Evolutionary conservation across 2,329 filamentous ascomycete genomes (phyloP), one percentile per base, ranked within the genome.

Genomic region (Trichoderma asperellum): DNA sequence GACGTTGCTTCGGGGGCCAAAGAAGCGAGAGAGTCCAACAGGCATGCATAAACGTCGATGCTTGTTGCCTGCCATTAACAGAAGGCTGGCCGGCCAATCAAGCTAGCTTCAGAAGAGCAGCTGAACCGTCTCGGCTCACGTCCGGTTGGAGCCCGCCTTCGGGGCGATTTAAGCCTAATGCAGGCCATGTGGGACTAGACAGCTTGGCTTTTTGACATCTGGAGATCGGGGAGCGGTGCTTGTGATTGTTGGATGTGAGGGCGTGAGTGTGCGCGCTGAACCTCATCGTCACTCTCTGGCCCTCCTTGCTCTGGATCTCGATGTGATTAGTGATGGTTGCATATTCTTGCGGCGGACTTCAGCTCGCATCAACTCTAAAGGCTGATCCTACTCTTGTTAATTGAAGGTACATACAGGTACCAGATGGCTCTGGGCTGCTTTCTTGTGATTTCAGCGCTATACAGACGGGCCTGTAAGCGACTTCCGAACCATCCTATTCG

Each of bases 61-160:
- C 40, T 24, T 60, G 58, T 18, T 32, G 58, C 58, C 58, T 61
- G 58, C 58, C 58, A 29, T 49, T 61, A 21, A 49, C 18, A 61
- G 56, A 35, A 10, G 3, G 7, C 2, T 34, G 56, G 56, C 56
- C 56, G 34, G 32, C 32, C 7, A 32, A 59, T 27, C 34, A 16
- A 59, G 58, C 58, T 61, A 61, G 58, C 58, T 47, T 61, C 18
- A 61, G 58, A 61, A 61, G 58, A 61, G 40, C 47, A 61, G 58
- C 58, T 61, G 58, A 47, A 21, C 34, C 58, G 58, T 29, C 58
- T 24, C 40, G 27, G 58, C 27, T 32, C 35, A 16, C 29, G 18
- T 47, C 58, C 37, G 37, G 24, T 18, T 40, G 57, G 57, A n/a
- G n/a, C 3, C 24, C 27, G n/a, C 47, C 47, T 5, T n/a, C 21